phyloP scores from a whole-genome alignment of 441 rosid species.

The Geranium incanum region DNA sequence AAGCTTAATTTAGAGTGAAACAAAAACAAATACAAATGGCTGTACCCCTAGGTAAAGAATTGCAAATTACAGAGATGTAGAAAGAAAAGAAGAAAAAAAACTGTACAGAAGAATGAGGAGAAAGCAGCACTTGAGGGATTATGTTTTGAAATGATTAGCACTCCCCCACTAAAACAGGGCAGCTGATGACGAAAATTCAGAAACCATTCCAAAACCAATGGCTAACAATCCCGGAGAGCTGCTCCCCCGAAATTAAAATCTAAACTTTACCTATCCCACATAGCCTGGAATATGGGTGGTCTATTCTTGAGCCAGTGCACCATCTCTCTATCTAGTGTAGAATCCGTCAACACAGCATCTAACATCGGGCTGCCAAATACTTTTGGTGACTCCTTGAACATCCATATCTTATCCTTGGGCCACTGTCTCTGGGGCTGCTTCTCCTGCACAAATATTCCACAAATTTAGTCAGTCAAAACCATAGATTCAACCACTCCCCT shows the following conservation, averaged over 20 bases:
- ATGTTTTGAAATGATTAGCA: conserved; percentile 38
- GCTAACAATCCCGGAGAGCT: conserved; percentile 20
- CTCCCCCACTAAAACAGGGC: conserved; percentile 38
- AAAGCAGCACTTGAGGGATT: conserved; percentile 19
- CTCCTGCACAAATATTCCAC: conserved; percentile 37
- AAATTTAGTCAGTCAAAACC: background rate
- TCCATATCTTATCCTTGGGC: conserved; percentile 96
- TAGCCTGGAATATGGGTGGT: conserved; percentile 52
- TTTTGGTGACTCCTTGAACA: conserved; percentile 47
- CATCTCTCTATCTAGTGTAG: conserved; percentile 68
- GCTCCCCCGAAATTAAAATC: conserved; percentile 13
- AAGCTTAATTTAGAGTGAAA: conserved; percentile 15
- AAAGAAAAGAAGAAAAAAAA: conserved; percentile 14
- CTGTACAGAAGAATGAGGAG: conserved; percentile 77
- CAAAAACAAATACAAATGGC: conserved; percentile 26
- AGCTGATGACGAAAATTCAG: conserved; percentile 35
- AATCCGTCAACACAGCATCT: conserved; percentile 48
- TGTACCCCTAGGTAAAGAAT: too few relatives aligned
- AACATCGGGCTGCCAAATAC: conserved; percentile 92
- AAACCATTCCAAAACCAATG: conserved; percentile 39
- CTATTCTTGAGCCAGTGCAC: conserved; percentile 85
- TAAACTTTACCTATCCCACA: conserved; percentile 48
- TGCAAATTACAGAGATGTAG: conserved; percentile 39
- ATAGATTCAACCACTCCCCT: background rate
- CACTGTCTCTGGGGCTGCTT: conserved; percentile 83